phyloP scores from a whole-genome alignment of 192 early-diverging fungal species.

The Mortierella alpina region DNA sequence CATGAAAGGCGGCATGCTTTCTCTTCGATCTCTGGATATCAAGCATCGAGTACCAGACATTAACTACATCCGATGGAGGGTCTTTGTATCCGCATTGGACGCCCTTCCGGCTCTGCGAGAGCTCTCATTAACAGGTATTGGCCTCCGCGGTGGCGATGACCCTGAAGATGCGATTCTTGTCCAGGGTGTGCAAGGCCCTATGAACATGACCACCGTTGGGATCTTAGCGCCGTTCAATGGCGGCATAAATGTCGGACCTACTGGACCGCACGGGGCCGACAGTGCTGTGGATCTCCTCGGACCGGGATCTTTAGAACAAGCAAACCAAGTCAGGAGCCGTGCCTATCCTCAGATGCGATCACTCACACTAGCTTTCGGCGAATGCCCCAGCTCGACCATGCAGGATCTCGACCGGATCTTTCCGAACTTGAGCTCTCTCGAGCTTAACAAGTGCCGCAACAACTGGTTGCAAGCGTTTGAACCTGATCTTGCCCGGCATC shows the following conservation, averaged over 20 bases:
- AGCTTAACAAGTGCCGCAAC: slow-evolving; percentile 26
- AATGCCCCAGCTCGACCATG: slow-evolving; percentile 13
- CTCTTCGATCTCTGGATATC: slow-evolving; percentile 25
- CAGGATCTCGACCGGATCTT: slow-evolving; percentile 35
- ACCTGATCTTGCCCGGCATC: slow-evolving; percentile 7
- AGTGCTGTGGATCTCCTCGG: slow-evolving; percentile 1
- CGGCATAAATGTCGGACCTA: not conserved
- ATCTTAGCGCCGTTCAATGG: not conserved
- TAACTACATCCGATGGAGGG: slow-evolving; percentile 26
- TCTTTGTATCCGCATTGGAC: slow-evolving; percentile 16
- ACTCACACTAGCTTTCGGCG: slow-evolving; percentile 15
- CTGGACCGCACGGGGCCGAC: not conserved
- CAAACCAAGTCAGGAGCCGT: not conserved
- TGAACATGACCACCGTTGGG: not conserved
- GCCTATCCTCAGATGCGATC: slow-evolving; percentile 15
- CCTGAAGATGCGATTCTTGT: not conserved
- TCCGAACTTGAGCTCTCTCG: slow-evolving; percentile 17
- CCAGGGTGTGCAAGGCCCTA: not conserved
- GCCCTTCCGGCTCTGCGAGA: slow-evolving; percentile 1
- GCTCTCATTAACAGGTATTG: slow-evolving; percentile 25
- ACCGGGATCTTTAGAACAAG: not conserved
- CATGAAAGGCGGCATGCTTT: not conserved
- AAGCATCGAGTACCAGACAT: slow-evolving; percentile 29
- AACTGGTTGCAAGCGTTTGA: slow-evolving; percentile 37
- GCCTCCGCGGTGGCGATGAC: slow-evolving; percentile 12